Base-by-base conservation (phyloP, 352 stramenopile genomes). In the Peronospora belbahrii region DNA sequence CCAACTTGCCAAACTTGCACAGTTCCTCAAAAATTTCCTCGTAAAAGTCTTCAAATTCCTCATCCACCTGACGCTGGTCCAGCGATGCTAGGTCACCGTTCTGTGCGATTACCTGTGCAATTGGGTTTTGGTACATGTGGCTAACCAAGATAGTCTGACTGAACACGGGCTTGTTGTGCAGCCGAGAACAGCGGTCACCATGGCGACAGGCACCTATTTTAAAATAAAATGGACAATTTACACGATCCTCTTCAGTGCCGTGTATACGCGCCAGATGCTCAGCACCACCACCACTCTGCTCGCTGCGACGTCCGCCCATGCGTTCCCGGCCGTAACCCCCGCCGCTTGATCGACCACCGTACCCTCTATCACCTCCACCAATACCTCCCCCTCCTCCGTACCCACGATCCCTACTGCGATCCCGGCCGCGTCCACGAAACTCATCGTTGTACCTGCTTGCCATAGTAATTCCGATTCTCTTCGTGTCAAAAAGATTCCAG, bases 211-310 rank as follows among this genome's bases (percentile, higher is more conserved):
- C 96, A 24, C 97, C 97, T 38, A 99, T 99, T 82, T 99, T 99
- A 74, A 98, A 98, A 72, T 99, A 99, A 70, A 99, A 99, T 37
- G 97, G 95, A 69, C 97, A 99, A 74, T 99, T 99, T 35, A 99
- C 89, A 28, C 80, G 80, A 56, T 94, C 81, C 65, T 99, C 96
- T 67, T 99, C 96, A 8, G 95, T 98, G 25, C 96, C 96, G 72
- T 98, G 95, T 58, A 98, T 98, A 30, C 94, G 79, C 28, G 96
- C 95, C 36, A 99, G 75, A 71, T 98, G 92, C 50, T 97, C 92
- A 14, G 95, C 95, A 13, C 85, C 86, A 14, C 85, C 87, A 25
- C 82, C 82, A 30, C 70, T 83, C 53, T 80, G 69, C 19, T 92
- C 81, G 5, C 64, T 65, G 10, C 79, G 67, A 37, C 72, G 63